A percentile compares a stretch with the other conserved stretches of the same genome.
Conservation (phyloP, 331 rosid species). For the Malus hybrid region DNA sequence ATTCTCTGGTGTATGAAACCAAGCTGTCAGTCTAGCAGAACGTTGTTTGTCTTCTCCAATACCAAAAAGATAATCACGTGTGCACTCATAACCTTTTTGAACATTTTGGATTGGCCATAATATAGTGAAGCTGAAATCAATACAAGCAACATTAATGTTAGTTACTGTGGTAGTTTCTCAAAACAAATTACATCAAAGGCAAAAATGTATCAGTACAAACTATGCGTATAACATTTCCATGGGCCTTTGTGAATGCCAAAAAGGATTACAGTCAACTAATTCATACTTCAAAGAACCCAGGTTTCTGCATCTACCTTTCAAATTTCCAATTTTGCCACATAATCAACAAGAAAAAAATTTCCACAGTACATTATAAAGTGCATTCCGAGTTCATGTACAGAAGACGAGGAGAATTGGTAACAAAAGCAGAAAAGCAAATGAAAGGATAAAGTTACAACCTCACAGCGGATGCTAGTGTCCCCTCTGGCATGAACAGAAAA, state of each 20-base stretch:
- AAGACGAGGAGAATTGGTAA: conserved; percentile 2
- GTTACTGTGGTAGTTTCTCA: not conserved
- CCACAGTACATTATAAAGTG: conserved; percentile 1
- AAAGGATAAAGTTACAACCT: conserved; percentile 47
- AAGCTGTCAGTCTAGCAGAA: conserved; percentile 89
- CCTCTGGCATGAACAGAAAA: conserved; percentile 91
- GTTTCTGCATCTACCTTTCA: not conserved
- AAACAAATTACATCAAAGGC: not conserved
- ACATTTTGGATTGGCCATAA: conserved; percentile 74
- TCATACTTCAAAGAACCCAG: not conserved
- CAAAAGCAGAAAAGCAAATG: conserved; percentile 10
- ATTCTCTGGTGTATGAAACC: conserved; percentile 82
- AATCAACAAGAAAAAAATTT: not conserved
- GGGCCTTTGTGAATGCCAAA: not conserved
- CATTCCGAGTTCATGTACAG: not conserved
- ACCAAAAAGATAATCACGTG: conserved; percentile 82
- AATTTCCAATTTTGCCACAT: not conserved
- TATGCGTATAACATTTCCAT: not conserved
- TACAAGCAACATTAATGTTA: conserved; percentile 2
- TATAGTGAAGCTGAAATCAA: conserved; percentile 61
- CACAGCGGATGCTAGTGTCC: conserved; percentile 70
- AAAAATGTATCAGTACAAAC: not conserved
- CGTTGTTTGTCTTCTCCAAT: conserved; percentile 90
- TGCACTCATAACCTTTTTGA: conserved; percentile 64
- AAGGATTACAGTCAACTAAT: not conserved